Evolutionary conservation across 305 asterid genomes (phyloP).

Genomic region (Caryopteris hybrid): DNA sequence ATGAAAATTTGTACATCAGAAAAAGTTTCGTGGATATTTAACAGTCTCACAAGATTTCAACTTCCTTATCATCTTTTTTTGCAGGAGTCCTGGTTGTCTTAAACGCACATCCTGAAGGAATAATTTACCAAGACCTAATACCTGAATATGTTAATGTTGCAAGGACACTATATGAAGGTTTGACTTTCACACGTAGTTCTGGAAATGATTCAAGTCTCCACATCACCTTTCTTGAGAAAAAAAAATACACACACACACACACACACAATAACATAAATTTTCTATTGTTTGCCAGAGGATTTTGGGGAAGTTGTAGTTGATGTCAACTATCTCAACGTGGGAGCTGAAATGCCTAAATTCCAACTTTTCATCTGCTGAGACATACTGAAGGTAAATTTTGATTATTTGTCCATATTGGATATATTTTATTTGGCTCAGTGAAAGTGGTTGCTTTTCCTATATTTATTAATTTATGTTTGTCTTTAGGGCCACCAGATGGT

Average conservation of each 20-base stretch:
- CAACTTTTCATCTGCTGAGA: slow-evolving; percentile 74
- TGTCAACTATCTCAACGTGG: slow-evolving; percentile 81
- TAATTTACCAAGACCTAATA: slow-evolving; percentile 74
- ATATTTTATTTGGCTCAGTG: neutral
- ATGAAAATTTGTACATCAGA: neutral
- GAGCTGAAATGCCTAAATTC: slow-evolving; percentile 45
- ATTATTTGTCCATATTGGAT: slow-evolving; percentile 2
- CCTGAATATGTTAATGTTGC: slow-evolving; percentile 57
- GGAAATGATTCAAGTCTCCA: slow-evolving; percentile 9
- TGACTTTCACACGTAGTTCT: neutral
- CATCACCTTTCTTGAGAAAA: neutral
- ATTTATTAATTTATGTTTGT: neutral
- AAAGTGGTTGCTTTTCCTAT: neutral
- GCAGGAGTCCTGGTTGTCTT: slow-evolving; percentile 86
- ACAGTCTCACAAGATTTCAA: neutral
- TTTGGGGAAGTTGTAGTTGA: slow-evolving; percentile 76
- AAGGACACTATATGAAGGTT: slow-evolving; percentile 91
- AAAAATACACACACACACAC: neutral
- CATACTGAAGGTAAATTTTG: slow-evolving; percentile 21
- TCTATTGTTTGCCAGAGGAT: slow-evolving; percentile 47
- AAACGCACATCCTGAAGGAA: slow-evolving; percentile 83
- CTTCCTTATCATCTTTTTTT: slow-evolving; percentile 2
- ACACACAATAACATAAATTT: neutral
- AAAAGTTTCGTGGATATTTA: neutral
- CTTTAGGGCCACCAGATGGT: neutral